Evolutionary conservation across 805 yeast species (phyloP).

Genomic region (Teunomyces gatunensis): DNA sequence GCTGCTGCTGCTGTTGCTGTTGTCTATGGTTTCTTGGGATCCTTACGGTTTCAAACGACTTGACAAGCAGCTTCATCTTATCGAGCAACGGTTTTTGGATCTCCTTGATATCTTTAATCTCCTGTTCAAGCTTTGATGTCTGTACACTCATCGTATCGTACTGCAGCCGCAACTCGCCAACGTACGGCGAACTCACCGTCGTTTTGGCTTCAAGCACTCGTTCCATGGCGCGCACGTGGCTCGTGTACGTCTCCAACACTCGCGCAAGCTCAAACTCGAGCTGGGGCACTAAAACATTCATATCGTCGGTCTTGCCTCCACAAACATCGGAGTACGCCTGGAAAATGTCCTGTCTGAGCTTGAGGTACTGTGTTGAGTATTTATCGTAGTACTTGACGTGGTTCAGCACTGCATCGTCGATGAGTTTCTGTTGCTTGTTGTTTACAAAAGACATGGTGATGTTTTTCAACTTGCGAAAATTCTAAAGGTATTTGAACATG

Average conservation of each 20-base stretch:
- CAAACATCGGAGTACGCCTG: slow-evolving; percentile 12
- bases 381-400: slow-evolving; percentile 34
- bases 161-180: slow-evolving; percentile 20
- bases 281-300: slow-evolving; percentile 16
- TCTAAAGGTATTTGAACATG: background rate
- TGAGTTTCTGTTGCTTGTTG: slow-evolving; percentile 30
- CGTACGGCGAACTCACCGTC: slow-evolving; percentile 12
- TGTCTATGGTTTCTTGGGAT: slow-evolving; percentile 1
- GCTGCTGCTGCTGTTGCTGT: slow-evolving; percentile 1
- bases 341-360: slow-evolving; percentile 31
- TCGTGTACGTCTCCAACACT: slow-evolving; percentile 21
- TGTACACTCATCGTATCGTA: slow-evolving; percentile 17
- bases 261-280: slow-evolving; percentile 29
- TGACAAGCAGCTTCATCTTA: slow-evolving; percentile 26
- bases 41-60: slow-evolving; percentile 13
- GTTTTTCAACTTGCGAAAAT: background rate
- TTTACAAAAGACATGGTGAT: slow-evolving; percentile 26
- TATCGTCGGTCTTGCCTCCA: too few species aligned
- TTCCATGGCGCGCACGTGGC: slow-evolving; percentile 22
- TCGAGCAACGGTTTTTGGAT: slow-evolving; percentile 37
- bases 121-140: slow-evolving; percentile 14
- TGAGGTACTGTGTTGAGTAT: slow-evolving; percentile 29
- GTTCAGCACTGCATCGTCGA: slow-evolving; percentile 29
- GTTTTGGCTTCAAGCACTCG: slow-evolving; percentile 16
- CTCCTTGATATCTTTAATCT: slow-evolving; percentile 23